phyloP scores from a whole-genome alignment of 257 asterid genomes.

The Lithospermum erythrorhizon region DNA sequence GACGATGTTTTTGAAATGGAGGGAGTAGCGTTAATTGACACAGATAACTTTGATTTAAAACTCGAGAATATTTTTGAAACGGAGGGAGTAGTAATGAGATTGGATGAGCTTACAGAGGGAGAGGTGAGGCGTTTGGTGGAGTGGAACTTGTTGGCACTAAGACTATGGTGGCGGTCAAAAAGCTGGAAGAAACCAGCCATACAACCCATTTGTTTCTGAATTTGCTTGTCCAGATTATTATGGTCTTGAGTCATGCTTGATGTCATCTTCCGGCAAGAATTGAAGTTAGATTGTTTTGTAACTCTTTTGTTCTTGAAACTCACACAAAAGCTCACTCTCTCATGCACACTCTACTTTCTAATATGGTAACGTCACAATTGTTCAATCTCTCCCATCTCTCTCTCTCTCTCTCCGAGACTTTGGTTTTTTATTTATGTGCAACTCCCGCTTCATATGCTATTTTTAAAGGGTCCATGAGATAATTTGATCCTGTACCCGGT shows the following conservation, averaged over 20 bases:
- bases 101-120: constrained; percentile 17
- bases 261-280: constrained; percentile 25
- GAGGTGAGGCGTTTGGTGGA: constrained; percentile 59
- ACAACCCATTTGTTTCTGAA: not conserved
- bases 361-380: not conserved
- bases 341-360: constrained; percentile 14
- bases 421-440: not conserved
- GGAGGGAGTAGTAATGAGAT: not conserved
- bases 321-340: not conserved
- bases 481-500: too few species aligned
- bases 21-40: not conserved
- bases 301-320: not conserved
- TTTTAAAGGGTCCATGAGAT: too few species aligned
- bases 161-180: constrained; percentile 67
- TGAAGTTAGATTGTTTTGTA: constrained; percentile 44
- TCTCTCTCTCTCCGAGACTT: constrained; percentile 25
- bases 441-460: not conserved
- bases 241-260: not conserved
- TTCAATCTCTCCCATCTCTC: constrained; percentile 38
- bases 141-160: constrained; percentile 43
- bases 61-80: too few species aligned
- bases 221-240: not conserved
- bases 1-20: not conserved
- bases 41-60: not conserved
- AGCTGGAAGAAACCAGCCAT: not conserved